Percentiles rank a stretch among this genome's conserved stretches.
Evolutionary conservation across 352 stramenopile species (phyloP).

Genomic region (Pythium aquatile): DNA sequence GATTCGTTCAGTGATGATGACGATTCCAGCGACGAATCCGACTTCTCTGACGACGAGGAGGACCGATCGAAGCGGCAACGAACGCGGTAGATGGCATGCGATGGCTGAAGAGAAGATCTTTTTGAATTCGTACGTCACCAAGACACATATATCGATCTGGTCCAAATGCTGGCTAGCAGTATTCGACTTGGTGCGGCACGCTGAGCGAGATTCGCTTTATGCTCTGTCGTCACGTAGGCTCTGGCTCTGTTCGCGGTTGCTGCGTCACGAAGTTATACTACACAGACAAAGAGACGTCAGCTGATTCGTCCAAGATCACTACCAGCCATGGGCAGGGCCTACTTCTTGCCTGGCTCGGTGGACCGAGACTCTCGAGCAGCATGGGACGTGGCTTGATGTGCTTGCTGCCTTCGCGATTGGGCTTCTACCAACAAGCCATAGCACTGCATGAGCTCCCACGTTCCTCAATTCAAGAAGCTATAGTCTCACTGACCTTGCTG

Average conservation of each 20-base stretch:
- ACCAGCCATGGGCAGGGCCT: neutral
- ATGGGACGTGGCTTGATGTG: slow-evolving; percentile 49
- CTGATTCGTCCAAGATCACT: neutral
- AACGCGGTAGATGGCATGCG: neutral
- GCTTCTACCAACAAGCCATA: slow-evolving; percentile 28
- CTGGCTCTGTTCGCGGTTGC: slow-evolving; percentile 17
- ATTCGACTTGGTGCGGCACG: neutral
- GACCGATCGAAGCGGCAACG: slow-evolving; percentile 6
- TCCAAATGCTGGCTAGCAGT: too few relatives aligned
- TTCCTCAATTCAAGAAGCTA: neutral
- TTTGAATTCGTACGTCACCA: neutral
- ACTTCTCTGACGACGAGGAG: slow-evolving; percentile 27
- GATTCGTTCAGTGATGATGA: slow-evolving; percentile 28
- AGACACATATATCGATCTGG: neutral
- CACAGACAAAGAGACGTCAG: slow-evolving; percentile 1
- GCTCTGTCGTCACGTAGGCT: slow-evolving; percentile 7
- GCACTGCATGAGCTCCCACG: neutral
- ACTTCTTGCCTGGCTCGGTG: slow-evolving; percentile 39
- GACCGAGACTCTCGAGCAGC: slow-evolving; percentile 54
- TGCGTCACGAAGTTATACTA: slow-evolving; percentile 31
- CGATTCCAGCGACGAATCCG: slow-evolving; percentile 44
- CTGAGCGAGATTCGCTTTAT: neutral
- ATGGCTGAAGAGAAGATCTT: neutral
- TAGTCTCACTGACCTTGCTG: slow-evolving; percentile 38
- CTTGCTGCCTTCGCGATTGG: slow-evolving; percentile 47